phyloP scores from a whole-genome alignment of 2,329 filamentous ascomycete genomes.

The Sordariomycetes sp. region DNA sequence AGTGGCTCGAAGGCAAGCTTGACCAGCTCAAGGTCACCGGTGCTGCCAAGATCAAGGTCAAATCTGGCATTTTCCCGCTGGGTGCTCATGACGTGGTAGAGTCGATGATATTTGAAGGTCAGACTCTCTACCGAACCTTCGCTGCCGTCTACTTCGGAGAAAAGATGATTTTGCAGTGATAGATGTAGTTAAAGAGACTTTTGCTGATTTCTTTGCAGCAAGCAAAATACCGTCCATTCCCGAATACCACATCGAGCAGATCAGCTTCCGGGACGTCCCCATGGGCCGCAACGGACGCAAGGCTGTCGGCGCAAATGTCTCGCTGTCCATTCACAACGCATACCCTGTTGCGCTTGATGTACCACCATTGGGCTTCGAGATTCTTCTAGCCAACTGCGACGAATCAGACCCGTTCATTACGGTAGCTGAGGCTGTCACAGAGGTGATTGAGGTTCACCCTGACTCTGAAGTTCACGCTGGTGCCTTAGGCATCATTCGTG shows the following conservation, averaged over 20 bases:
- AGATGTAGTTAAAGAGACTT: conserved; percentile 13
- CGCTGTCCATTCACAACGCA: conserved; percentile 61
- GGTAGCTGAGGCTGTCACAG: conserved; percentile 67
- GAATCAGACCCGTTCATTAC: conserved; percentile 63
- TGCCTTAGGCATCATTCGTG: conserved; percentile 61
- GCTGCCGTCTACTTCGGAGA: conserved; percentile 52
- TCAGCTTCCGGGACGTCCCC: conserved; percentile 69
- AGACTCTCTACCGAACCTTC: conserved; percentile 58
- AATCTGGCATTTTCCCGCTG: conserved; percentile 69
- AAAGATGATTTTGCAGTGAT: conserved; percentile 18
- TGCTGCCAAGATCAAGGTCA: conserved; percentile 63
- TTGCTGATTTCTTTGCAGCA: conserved; percentile 36
- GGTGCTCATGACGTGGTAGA: conserved; percentile 70
- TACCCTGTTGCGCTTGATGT: conserved; percentile 71
- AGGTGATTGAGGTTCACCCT: conserved; percentile 57
- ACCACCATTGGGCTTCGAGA: conserved; percentile 73
- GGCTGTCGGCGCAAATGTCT: conserved; percentile 73
- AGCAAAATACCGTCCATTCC: conserved; percentile 69
- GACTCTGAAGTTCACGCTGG: conserved; percentile 58
- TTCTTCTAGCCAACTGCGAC: conserved; percentile 76
- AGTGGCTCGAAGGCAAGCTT: conserved; percentile 78
- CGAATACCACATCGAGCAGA: conserved; percentile 68
- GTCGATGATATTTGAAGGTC: conserved; percentile 74
- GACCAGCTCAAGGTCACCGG: conserved; percentile 63
- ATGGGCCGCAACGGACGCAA: conserved; percentile 32